Conservation (phyloP, 768 basidiomycete genomes). For the Serendipita sp. region DNA sequence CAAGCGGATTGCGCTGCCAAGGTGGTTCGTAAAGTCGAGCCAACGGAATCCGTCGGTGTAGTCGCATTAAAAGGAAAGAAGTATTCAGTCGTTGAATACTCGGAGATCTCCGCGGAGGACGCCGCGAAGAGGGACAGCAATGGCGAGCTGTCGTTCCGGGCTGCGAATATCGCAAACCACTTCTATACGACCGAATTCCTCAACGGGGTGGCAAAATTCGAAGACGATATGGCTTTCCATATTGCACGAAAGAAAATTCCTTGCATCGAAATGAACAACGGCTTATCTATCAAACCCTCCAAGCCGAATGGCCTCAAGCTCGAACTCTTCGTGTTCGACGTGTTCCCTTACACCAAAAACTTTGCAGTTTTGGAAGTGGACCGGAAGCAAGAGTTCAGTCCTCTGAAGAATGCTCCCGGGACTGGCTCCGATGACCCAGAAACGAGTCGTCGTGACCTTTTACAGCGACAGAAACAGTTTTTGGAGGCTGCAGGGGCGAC, state of each 20-base stretch:
- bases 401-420: conserved; percentile 93
- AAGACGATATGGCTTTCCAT: conserved; percentile 85
- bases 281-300: conserved; percentile 56
- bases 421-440: conserved; percentile 79
- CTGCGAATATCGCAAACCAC: conserved; percentile 96
- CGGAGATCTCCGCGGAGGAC: conserved; percentile 81
- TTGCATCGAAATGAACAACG: conserved; percentile 53
- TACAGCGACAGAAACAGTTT: conserved; percentile 78
- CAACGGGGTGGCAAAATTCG: conserved; percentile 60
- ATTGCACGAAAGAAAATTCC: conserved; percentile 97
- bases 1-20: conserved; percentile 87
- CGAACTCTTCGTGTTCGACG: conserved; percentile 97
- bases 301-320: conserved; percentile 99
- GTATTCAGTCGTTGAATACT: conserved; percentile 93
- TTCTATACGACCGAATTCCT: conserved; percentile 88
- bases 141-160: conserved; percentile 77
- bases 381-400: conserved; percentile 84
- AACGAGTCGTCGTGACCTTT: conserved; percentile 78
- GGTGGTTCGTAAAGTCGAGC: conserved; percentile 78
- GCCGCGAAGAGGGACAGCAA: conserved; percentile 54
- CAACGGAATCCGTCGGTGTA: conserved; percentile 90
- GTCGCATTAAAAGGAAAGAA: conserved; percentile 71
- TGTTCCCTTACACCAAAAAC: conserved; percentile 76
- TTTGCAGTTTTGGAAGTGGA: conserved; percentile 84
- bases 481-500: conserved; percentile 62